Evolutionary conservation across 2,329 filamentous ascomycete genomes (phyloP).

Genomic region (Chaetomium strumarium): DNA sequence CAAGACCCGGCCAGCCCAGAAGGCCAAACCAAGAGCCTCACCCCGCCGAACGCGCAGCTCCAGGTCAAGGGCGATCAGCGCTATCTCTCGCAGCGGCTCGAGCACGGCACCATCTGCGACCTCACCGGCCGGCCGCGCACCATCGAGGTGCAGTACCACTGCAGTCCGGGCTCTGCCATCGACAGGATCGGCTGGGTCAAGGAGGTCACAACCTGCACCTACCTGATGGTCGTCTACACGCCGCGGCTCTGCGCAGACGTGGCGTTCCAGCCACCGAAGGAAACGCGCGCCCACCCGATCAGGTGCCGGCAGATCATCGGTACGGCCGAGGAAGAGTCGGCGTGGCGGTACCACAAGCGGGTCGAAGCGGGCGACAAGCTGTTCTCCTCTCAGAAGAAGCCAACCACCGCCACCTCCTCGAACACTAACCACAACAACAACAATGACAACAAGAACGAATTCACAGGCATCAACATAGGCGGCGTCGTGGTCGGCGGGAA

Average conservation of each 20-base stretch:
- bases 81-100: constrained; percentile 78
- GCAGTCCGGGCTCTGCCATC: constrained; percentile 64
- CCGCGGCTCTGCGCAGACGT: constrained; percentile 82
- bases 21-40: constrained; percentile 13
- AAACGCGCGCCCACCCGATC: constrained; percentile 70
- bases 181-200: constrained; percentile 90
- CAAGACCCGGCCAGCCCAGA: constrained; percentile 20
- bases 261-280: constrained; percentile 76
- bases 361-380: constrained; percentile 36
- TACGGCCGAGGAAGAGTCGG: constrained; percentile 42
- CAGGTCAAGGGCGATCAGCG: constrained; percentile 78
- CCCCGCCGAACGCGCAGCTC: constrained; percentile 54
- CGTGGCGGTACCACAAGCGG: constrained; percentile 34
- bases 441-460: constrained; percentile 16
- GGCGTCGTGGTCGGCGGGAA: constrained; percentile 49
- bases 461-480: constrained; percentile 40
- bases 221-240: constrained; percentile 89
- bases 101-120: constrained; percentile 77
- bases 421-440: constrained; percentile 16
- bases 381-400: constrained; percentile 19
- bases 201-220: constrained; percentile 83
- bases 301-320: constrained; percentile 66
- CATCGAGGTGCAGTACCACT: constrained; percentile 77
- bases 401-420: constrained; percentile 11
- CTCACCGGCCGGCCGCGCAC: constrained; percentile 74